Conservation (phyloP, 192 early-diverging fungal species). For the Diversispora epigaea region DNA sequence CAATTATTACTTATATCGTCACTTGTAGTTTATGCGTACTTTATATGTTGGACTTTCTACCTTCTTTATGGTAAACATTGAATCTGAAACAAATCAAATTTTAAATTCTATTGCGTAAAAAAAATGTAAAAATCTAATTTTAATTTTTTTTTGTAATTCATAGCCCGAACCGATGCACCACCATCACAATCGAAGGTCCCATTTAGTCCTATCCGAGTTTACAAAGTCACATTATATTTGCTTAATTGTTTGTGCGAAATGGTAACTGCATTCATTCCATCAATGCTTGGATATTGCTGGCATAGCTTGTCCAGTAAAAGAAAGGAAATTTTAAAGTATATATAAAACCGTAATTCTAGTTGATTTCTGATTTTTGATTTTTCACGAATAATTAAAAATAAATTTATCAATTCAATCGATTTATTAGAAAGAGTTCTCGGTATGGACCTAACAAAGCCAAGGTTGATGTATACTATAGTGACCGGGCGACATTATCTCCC, state of each 20-base stretch:
- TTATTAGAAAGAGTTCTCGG: slow-evolving; percentile 8
- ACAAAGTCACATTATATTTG: slow-evolving; percentile 23
- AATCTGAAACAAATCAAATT: neutral
- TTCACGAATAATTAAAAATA: neutral
- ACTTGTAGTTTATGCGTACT: slow-evolving; percentile 15
- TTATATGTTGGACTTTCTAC: slow-evolving; percentile 20
- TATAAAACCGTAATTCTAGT: no score
- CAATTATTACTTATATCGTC: neutral
- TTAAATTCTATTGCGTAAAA: neutral
- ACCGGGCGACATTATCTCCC: neutral
- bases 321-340: neutral
- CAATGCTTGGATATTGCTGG: slow-evolving; percentile 32
- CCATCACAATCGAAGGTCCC: slow-evolving; percentile 20
- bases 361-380: neutral
- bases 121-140: neutral
- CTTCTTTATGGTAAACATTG: slow-evolving; percentile 22
- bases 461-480: slow-evolving; percentile 12
- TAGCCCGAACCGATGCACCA: slow-evolving; percentile 32
- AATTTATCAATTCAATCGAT: neutral
- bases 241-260: slow-evolving; percentile 24
- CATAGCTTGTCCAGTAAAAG: slow-evolving; percentile 22
- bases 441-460: slow-evolving; percentile 2
- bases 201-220: slow-evolving; percentile 26
- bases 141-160: neutral
- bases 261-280: slow-evolving; percentile 25